Evolutionary conservation across 768 basidiomycete genomes (phyloP).

Genomic region (Lactarius tabidus): DNA sequence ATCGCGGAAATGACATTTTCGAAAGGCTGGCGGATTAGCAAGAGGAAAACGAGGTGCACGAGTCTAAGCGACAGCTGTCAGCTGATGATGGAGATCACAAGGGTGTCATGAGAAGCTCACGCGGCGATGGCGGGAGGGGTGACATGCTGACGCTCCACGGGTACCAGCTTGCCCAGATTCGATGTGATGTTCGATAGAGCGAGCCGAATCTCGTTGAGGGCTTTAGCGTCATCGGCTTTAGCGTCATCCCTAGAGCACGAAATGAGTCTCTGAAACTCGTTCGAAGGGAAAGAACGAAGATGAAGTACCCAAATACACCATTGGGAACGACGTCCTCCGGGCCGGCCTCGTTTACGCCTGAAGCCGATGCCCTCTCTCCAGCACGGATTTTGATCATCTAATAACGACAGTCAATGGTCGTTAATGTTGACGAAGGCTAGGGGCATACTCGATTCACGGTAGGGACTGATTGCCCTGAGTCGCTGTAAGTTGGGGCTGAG

Average conservation of each 20-base stretch:
- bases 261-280: background rate
- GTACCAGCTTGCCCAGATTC: background rate
- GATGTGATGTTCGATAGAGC: background rate
- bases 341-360: background rate
- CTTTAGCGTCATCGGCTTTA: background rate
- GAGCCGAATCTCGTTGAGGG: background rate
- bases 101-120: constrained; percentile 8
- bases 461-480: background rate
- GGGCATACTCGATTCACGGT: background rate
- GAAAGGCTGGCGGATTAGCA: background rate
- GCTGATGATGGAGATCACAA: background rate
- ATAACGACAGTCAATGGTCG: background rate
- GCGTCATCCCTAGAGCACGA: background rate
- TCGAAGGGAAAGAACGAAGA: background rate
- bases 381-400: background rate
- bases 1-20: background rate
- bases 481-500: background rate
- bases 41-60: background rate
- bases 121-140: background rate
- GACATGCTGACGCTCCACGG: background rate
- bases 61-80: background rate
- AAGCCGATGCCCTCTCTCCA: background rate
- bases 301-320: background rate
- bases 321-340: too few species aligned
- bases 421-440: background rate